Conservation (phyloP, 192 early-diverging fungal species). For the Chytriomyces sp. region DNA sequence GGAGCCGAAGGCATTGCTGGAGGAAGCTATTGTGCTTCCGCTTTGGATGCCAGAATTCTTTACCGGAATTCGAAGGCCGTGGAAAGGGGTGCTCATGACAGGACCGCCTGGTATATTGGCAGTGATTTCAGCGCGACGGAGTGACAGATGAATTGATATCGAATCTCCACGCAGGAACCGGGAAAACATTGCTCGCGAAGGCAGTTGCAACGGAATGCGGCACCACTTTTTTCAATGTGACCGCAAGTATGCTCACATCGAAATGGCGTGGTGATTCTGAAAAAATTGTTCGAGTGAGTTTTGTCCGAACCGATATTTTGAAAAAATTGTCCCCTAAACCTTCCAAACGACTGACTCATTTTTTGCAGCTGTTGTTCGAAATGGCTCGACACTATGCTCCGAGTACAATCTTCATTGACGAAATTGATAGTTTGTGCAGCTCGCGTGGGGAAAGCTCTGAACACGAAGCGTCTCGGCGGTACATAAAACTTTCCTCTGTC, state of each 20-base stretch:
- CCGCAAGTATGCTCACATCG: conserved; percentile 62
- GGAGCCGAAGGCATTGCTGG: conserved; percentile 63
- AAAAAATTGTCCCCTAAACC: conserved; percentile 10
- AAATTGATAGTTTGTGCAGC: conserved; percentile 64
- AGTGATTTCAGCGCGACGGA: too few relatives aligned
- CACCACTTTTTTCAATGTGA: conserved; percentile 70
- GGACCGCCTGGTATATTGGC: conserved; percentile 53
- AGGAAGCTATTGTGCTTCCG: conserved; percentile 69
- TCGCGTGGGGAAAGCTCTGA: conserved; percentile 58
- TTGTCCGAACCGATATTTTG: neutral
- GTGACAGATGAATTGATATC: too few relatives aligned
- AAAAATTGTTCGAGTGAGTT: conserved; percentile 61
- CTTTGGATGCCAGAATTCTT: conserved; percentile 73
- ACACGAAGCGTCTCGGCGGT: conserved; percentile 57
- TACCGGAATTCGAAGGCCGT: conserved; percentile 62
- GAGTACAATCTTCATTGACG: conserved; percentile 70
- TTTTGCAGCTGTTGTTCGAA: conserved; percentile 60
- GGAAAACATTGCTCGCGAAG: conserved; percentile 68
- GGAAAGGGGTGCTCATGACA: conserved; percentile 71
- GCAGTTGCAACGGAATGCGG: conserved; percentile 71
- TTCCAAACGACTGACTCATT: neutral
- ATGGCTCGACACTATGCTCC: conserved; percentile 68
- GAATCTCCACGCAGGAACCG: conserved; percentile 42
- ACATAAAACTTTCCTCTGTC: neutral
- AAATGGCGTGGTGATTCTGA: conserved; percentile 71